phyloP scores from a whole-genome alignment of 2,329 filamentous ascomycete genomes.

The Rhinocladiella similis region DNA sequence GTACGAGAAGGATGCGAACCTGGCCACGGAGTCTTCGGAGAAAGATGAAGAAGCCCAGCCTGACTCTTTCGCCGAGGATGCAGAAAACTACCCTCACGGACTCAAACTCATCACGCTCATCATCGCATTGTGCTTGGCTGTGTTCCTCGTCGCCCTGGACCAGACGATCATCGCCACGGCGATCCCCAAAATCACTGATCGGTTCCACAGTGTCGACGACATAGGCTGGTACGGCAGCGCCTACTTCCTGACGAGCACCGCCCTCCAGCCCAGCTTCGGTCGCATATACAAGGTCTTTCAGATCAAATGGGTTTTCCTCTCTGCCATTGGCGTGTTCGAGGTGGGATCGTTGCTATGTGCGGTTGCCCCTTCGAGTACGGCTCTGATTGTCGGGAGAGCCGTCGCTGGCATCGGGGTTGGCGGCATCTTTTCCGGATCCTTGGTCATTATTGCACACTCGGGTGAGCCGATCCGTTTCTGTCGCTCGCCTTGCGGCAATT shows the following conservation, averaged over 20 bases:
- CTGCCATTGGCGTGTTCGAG: slow-evolving; percentile 26
- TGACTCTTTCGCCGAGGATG: neutral
- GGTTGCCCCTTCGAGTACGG: slow-evolving; percentile 22
- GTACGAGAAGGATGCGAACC: neutral
- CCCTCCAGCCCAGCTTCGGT: slow-evolving; percentile 29
- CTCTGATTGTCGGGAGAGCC: slow-evolving; percentile 32
- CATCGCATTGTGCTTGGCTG: no score
- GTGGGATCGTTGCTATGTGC: slow-evolving; percentile 30
- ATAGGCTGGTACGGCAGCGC: no score
- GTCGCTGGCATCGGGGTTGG: slow-evolving; percentile 30
- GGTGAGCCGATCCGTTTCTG: slow-evolving; percentile 9
- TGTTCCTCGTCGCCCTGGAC: no score
- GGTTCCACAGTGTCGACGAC: no score
- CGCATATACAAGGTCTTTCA: slow-evolving; percentile 29
- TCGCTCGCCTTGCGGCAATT: no score
- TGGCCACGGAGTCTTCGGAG: neutral
- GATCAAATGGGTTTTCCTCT: slow-evolving; percentile 28
- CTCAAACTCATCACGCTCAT: slow-evolving; percentile 6
- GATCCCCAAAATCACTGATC: no score
- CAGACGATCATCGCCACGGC: no score
- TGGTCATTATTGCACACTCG: slow-evolving; percentile 29
- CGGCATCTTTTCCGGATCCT: slow-evolving; percentile 21
- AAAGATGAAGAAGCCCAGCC: slow-evolving; percentile 1
- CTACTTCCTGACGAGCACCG: no score
- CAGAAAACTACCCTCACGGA: neutral